A percentile compares a stretch with the other conserved stretches of the same genome.
These are phyloP conservation scores for Fusarium napiforme DNA, from an alignment of 2,329 filamentous ascomycete species.

Conservation along the genomic window DNA sequence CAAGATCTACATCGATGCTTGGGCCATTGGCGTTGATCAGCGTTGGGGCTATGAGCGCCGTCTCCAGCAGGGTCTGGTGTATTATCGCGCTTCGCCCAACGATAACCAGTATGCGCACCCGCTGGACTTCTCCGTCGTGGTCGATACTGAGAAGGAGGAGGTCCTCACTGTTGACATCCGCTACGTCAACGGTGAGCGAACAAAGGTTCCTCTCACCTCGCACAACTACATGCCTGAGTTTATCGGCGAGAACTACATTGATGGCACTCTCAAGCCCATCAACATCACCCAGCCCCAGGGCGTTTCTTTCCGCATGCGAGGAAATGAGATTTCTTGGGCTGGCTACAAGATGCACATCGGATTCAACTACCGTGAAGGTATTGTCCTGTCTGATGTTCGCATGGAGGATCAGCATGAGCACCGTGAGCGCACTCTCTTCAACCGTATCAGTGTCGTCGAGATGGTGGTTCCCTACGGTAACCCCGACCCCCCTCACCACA, in stretches of 20 bases:
- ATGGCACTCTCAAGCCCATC: slow-evolving; percentile 52
- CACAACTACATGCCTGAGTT: slow-evolving; percentile 54
- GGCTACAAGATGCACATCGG: slow-evolving; percentile 78
- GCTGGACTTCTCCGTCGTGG: slow-evolving; percentile 59
- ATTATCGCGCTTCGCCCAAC: slow-evolving; percentile 78
- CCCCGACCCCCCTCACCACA: slow-evolving; percentile 81
- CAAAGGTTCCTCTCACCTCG: slow-evolving; percentile 55
- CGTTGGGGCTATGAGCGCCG: slow-evolving; percentile 77
- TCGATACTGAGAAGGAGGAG: slow-evolving; percentile 60
- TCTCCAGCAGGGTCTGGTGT: slow-evolving; percentile 84
- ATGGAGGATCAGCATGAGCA: slow-evolving; percentile 64
- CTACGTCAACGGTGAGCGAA: slow-evolving; percentile 58
- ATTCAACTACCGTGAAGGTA: slow-evolving; percentile 77
- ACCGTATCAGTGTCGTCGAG: slow-evolving; percentile 74
- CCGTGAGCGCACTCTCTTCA: slow-evolving; percentile 68
- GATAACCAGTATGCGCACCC: slow-evolving; percentile 73
- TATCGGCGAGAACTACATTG: slow-evolving; percentile 49
- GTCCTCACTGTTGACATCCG: slow-evolving; percentile 57
- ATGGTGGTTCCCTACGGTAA: slow-evolving; percentile 82
- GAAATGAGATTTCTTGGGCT: slow-evolving; percentile 66
- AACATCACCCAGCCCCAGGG: slow-evolving; percentile 55
- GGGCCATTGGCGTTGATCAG: slow-evolving; percentile 86
- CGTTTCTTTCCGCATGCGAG: slow-evolving; percentile 58
- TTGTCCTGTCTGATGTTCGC: slow-evolving; percentile 74
- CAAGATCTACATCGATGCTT: slow-evolving; percentile 86